Evolutionary conservation across 345 rosid species (phyloP).

Genomic region (Ceriops decandra): DNA sequence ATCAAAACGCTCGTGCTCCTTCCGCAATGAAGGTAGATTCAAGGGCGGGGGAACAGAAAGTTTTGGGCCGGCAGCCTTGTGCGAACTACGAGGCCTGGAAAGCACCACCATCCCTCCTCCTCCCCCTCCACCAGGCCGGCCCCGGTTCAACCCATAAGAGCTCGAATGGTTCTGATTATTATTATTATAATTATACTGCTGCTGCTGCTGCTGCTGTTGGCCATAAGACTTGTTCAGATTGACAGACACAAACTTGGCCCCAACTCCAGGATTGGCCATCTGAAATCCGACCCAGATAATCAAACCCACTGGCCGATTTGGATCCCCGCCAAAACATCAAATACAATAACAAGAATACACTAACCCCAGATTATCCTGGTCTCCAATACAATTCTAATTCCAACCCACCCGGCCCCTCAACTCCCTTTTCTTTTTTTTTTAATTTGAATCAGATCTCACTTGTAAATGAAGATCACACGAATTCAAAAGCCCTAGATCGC

Average conservation of each 20-base stretch:
- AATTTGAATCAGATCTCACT: conserved; percentile 14
- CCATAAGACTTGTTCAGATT: conserved; percentile 93
- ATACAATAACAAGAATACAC: not conserved
- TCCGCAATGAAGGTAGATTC: conserved; percentile 89
- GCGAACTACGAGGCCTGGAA: conserved; percentile 89
- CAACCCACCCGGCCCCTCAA: no score
- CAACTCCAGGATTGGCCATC: conserved; percentile 91
- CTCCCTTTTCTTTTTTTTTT: not conserved
- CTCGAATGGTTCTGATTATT: conserved; percentile 31
- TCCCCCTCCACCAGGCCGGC: conserved; percentile 44
- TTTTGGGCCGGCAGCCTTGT: conserved; percentile 76
- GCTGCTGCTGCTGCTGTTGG: conserved; percentile 42
- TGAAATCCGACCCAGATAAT: conserved; percentile 39
- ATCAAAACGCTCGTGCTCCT: conserved; percentile 88
- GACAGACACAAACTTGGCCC: conserved; percentile 75
- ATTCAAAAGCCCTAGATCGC: conserved; percentile 6
- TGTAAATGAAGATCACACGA: not conserved
- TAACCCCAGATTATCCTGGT: conserved; percentile 3
- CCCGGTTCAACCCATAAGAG: conserved; percentile 44
- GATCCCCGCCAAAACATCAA: conserved; percentile 76
- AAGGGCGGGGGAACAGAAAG: conserved; percentile 99
- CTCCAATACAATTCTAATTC: not conserved
- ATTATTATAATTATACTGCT: conserved; percentile 40
- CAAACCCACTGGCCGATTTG: conserved; percentile 34
- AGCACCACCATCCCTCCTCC: conserved; percentile 89